Conservation (phyloP, 2,329 filamentous ascomycete genomes). For the Nigrospora sphaerica region DNA sequence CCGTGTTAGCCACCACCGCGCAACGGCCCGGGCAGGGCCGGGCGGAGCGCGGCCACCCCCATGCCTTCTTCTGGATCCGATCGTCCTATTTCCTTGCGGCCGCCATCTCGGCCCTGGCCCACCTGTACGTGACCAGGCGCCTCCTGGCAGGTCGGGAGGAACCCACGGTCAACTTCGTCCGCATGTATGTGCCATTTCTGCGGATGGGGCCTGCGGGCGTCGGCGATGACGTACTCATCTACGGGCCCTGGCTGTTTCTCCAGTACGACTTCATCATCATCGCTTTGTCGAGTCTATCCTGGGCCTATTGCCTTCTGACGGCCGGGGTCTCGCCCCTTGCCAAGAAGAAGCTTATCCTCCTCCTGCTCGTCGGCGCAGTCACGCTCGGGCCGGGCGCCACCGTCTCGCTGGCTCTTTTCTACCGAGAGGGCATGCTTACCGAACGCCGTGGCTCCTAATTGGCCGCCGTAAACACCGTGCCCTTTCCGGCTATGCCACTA, state of each 20-base stretch:
- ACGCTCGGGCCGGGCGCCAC: too few relatives aligned
- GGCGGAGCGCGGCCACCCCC: too few relatives aligned
- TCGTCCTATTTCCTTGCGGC: constrained; percentile 13
- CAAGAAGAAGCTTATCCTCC: too few relatives aligned
- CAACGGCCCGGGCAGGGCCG: too few relatives aligned
- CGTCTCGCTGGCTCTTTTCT: too few relatives aligned
- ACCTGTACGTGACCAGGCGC: constrained; percentile 10
- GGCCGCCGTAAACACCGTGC: too few relatives aligned
- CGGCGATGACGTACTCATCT: constrained; percentile 6
- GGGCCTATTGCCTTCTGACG: constrained; percentile 8
- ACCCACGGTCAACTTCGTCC: constrained; percentile 6
- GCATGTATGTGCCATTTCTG: constrained; percentile 12
- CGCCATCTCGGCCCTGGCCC: constrained; percentile 9
- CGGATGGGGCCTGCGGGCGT: constrained; percentile 9
- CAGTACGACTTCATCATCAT: constrained; percentile 20
- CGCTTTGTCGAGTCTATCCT: constrained; percentile 12
- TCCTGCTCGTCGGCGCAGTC: too few relatives aligned
- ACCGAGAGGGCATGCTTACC: too few relatives aligned
- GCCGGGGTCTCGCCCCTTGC: too few relatives aligned
- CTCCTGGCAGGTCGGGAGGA: constrained; percentile 6
- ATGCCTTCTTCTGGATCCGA: constrained; percentile 7
- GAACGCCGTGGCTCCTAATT: too few relatives aligned
- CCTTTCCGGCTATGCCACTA: too few relatives aligned
- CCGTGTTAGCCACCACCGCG: too few relatives aligned
- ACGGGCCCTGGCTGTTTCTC: constrained; percentile 17